phyloP scores from a whole-genome alignment of 108 stramenopile species.

The Cyclotella choctawhatcheeana region DNA sequence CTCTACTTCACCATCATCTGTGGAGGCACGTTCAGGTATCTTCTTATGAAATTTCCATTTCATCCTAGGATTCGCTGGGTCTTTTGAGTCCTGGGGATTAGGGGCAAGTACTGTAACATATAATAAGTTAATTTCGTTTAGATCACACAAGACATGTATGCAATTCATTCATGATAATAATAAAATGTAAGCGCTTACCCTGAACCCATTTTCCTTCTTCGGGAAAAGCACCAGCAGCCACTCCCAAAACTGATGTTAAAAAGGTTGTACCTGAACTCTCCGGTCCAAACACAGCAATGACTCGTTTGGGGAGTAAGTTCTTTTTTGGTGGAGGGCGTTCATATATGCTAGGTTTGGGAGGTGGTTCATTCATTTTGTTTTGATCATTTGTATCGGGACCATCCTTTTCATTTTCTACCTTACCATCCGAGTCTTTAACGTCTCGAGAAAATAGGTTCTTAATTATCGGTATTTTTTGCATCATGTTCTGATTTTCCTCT shows the following conservation, averaged over 20 bases:
- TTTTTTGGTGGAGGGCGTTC: slow-evolving; percentile 19
- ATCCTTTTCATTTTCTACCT: neutral
- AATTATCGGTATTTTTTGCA: neutral
- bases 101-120: slow-evolving; percentile 4
- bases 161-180: too few species aligned
- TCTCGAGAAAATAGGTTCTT: neutral
- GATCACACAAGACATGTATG: too few species aligned
- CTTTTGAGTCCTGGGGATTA: neutral
- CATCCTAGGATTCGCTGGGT: neutral
- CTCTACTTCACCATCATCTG: slow-evolving; percentile 26
- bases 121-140: too few species aligned
- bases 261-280: slow-evolving; percentile 50
- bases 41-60: slow-evolving; percentile 12
- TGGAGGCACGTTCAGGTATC: neutral
- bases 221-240: slow-evolving; percentile 31
- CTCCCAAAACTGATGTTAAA: slow-evolving; percentile 25
- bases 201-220: slow-evolving; percentile 21
- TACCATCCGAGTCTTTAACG: neutral
- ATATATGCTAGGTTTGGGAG: slow-evolving; percentile 7
- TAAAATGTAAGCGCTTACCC: too few species aligned
- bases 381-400: neutral
- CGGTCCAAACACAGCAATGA: slow-evolving; percentile 45
- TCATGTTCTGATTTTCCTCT: neutral
- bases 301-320: slow-evolving; percentile 24
- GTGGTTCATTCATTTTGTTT: neutral